A percentile compares a stretch with the other conserved stretches of the same genome.
phyloP scores from a whole-genome alignment of 306 rosid species.

The Cucurbita maxima region DNA sequence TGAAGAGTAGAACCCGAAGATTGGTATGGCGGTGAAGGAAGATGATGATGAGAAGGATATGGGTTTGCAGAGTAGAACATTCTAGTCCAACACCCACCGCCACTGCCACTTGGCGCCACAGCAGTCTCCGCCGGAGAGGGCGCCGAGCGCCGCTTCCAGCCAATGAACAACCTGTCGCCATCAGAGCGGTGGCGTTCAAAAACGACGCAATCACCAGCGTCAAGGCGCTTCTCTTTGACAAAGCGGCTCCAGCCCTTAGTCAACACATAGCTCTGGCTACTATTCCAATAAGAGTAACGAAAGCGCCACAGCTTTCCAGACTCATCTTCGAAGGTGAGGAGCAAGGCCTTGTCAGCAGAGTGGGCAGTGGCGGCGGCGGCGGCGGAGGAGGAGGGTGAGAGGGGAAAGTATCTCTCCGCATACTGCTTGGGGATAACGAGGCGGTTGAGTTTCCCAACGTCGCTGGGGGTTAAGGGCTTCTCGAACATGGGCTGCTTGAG shows the following conservation, averaged over 20 bases:
- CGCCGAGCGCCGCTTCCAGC: constrained; percentile 38
- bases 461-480: constrained; percentile 83
- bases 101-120: constrained; percentile 13
- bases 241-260: constrained; percentile 97
- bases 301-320: constrained; percentile 81
- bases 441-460: constrained; percentile 92
- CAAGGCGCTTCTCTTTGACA: constrained; percentile 83
- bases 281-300: constrained; percentile 96
- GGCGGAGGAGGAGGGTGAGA: constrained; percentile 14
- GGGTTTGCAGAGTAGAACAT: constrained; percentile 55
- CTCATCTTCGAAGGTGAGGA: constrained; percentile 91
- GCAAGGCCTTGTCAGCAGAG: constrained; percentile 34
- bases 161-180: constrained; percentile 42
- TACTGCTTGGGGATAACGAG: constrained; percentile 92
- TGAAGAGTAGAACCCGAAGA: constrained; percentile 53
- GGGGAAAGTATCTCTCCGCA: constrained; percentile 81
- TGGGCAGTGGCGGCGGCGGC: constrained; percentile 9
- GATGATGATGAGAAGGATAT: constrained; percentile 45
- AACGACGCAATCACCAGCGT: constrained; percentile 79
- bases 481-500: constrained; percentile 43
- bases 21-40: constrained; percentile 37
- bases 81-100: constrained; percentile 39
- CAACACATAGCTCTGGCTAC: constrained; percentile 88
- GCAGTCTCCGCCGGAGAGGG: not conserved
- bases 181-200: constrained; percentile 50